Base-by-base conservation (phyloP, 2,329 filamentous ascomycete genomes). In the Rhynchosporium secalis region DNA sequence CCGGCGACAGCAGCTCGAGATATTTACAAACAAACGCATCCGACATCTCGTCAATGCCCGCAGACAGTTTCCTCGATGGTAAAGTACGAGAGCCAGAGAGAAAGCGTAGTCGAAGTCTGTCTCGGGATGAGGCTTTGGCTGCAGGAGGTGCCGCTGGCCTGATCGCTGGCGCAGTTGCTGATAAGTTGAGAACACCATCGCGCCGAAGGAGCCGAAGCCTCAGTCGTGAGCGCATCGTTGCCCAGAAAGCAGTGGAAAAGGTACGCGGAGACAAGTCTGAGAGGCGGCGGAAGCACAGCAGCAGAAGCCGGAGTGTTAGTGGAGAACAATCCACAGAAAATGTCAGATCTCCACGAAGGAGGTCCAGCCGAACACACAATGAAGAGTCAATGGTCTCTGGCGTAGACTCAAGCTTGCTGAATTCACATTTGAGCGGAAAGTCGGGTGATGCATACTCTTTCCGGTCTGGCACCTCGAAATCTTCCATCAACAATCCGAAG, bases 31-130 rank as follows among this genome's bases (percentile, higher is more conserved):
- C 85, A 12, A 86, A 85, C 68, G 80, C 86, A 56, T 97, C 94
- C 3, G 94, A 97, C 72, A 91, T 98, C 56, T 98, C 94, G 1
- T 88, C 86, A 41, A 89, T 90, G 84, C 87, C 87, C 38, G 80
- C 86, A n/a, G 86, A 90, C 73, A 89, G 86, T 72, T 83, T 89
- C 77, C 78, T 90, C 10, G 87, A 88, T 66, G 81, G 80, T 43
- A 68, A 70, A 13, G 65, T 70, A 33, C 56, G 60, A 66, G 72
- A 72, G 15, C 69, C 71, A n/a, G 70, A 72, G 60, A 66, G 71
- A 57, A 73, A 71, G 59, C 65, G 71, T 40, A 73, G 70, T 43
- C 71, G 68, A 58, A 74, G 71, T 58, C 65, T 75, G 49, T 66
- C 69, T 28, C 66, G 67, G 49, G 68, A 66, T 3, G 72, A 74